A percentile compares a stretch with the other conserved stretches of the same genome.
Evolutionary conservation across 2,329 filamentous ascomycete genomes (phyloP).

Genomic region (Pestalotiopsis sp.): DNA sequence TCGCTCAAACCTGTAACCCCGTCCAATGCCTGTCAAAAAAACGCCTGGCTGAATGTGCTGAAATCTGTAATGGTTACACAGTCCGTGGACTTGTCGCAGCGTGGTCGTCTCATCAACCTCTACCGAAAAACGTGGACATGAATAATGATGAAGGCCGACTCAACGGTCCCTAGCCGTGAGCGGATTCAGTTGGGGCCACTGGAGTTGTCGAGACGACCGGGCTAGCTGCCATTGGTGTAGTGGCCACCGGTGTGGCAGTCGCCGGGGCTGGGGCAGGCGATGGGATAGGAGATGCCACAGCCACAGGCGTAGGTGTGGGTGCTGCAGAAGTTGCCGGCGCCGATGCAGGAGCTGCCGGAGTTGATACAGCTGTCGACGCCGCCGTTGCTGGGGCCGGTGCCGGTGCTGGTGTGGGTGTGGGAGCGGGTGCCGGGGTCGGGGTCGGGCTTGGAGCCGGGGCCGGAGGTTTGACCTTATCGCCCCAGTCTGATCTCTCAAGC

Average conservation of each 20-base stretch:
- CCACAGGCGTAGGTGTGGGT: not conserved
- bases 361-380: not conserved
- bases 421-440: not conserved
- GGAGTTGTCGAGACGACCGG: not conserved
- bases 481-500: constrained; percentile 49
- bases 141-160: not conserved
- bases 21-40: constrained; percentile 2
- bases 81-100: not conserved
- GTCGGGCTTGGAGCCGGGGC: not conserved
- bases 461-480: constrained; percentile 21
- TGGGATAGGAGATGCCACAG: not conserved
- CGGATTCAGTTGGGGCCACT: too few relatives aligned
- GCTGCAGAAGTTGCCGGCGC: not conserved
- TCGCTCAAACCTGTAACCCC: not conserved
- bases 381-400: not conserved
- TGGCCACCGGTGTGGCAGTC: not conserved
- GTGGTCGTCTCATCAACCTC: not conserved
- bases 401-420: not conserved
- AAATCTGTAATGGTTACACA: constrained; percentile 3
- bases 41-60: constrained; percentile 11
- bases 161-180: too few relatives aligned
- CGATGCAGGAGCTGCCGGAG: not conserved
- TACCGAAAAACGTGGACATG: not conserved
- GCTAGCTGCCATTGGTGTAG: not conserved
- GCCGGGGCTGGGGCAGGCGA: not conserved